Evolutionary conservation across 2,329 filamentous ascomycete species (phyloP).

Genomic region (Bisporella sp.): DNA sequence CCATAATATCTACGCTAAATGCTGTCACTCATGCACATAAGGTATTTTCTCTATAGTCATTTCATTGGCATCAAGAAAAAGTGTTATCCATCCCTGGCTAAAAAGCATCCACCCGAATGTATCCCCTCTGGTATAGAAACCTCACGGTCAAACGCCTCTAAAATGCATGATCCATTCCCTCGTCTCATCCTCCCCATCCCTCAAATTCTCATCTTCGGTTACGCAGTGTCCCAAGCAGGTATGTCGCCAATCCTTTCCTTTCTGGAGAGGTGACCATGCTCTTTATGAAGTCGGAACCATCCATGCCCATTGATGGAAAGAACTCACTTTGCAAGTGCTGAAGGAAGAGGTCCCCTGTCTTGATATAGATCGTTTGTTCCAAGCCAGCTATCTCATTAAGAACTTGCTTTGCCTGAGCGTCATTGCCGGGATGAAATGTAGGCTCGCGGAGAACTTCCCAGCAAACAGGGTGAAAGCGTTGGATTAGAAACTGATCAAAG

Average conservation of each 20-base stretch:
- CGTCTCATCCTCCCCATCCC: too few species aligned
- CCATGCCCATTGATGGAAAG: conserved; percentile 58
- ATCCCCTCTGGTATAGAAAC: too few species aligned
- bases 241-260: conserved; percentile 56
- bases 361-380: conserved; percentile 84
- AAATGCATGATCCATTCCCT: too few species aligned
- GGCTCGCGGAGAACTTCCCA: conserved; percentile 82
- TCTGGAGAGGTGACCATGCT: conserved; percentile 52
- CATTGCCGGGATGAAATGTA: conserved; percentile 68
- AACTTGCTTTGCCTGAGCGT: conserved; percentile 84
- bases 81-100: too few species aligned
- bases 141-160: too few species aligned
- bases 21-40: too few species aligned
- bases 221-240: conserved; percentile 48
- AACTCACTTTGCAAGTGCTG: conserved; percentile 57
- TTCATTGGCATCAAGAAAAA: too few species aligned
- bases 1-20: too few species aligned
- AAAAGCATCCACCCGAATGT: too few species aligned
- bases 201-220: too few species aligned
- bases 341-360: conserved; percentile 79
- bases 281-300: conserved; percentile 52
- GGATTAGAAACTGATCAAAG: conserved; percentile 86
- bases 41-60: too few species aligned
- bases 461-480: conserved; percentile 79
- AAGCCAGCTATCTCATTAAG: conserved; percentile 80